These are phyloP conservation scores for Aspergillus kassunensis DNA, from an alignment of 495 filamentous ascomycete genomes.

Conservation along the genomic window DNA sequence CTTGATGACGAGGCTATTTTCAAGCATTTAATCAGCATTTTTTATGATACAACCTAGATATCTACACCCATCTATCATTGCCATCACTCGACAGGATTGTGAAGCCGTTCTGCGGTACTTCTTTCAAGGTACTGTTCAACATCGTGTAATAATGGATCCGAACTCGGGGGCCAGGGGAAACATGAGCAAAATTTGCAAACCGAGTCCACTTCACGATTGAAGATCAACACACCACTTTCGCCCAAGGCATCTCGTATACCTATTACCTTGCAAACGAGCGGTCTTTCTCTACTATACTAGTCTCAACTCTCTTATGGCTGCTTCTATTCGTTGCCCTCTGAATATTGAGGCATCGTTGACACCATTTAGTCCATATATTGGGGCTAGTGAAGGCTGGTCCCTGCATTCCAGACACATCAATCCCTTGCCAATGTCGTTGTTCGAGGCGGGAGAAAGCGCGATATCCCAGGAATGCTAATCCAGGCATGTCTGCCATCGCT, in stretches of 20 bases:
- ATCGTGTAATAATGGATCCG: too few species aligned
- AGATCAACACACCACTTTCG: too few species aligned
- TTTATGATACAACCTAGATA: too few species aligned
- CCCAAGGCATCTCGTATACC: not conserved
- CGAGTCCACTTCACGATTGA: too few species aligned
- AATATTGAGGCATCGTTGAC: not conserved
- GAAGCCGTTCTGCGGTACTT: too few species aligned
- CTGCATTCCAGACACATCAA: constrained; percentile 21
- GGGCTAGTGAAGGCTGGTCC: not conserved
- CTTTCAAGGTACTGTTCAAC: too few species aligned
- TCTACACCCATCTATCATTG: too few species aligned
- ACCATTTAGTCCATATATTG: constrained; percentile 1
- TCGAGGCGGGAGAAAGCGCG: not conserved
- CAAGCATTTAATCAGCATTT: too few species aligned
- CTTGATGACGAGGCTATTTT: too few species aligned
- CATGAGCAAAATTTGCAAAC: too few species aligned
- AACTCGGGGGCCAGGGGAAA: too few species aligned
- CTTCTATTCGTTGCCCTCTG: constrained; percentile 1
- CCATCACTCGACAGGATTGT: too few species aligned
- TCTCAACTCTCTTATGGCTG: not conserved
- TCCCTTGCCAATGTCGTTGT: constrained; percentile 20
- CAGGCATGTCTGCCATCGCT: not conserved
- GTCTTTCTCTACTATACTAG: not conserved
- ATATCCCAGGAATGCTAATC: not conserved
- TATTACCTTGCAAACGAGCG: not conserved